Evolutionary conservation across 2,329 filamentous ascomycete genomes (phyloP), one percentile per base, ranked within the genome.

Genomic region (Aschersonia sp.): DNA sequence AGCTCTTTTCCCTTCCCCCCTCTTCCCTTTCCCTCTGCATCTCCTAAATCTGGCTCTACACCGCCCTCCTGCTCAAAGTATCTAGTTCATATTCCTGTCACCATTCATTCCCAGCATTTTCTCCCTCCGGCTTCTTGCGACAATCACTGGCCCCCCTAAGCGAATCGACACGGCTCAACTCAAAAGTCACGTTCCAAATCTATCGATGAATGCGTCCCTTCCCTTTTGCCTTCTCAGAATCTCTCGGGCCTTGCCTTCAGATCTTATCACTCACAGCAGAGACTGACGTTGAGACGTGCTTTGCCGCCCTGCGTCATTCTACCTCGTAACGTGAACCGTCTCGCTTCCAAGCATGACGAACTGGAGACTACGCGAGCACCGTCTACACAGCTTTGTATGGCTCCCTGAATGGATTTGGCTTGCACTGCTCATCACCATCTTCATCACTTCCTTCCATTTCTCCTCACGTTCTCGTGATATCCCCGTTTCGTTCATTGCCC

Each of bases 401-500:
- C 40, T 49, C 41, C 47, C 47, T 44, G 44, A 45, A 43, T 49
- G 45, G 45, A 35, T 31, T 42, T 48, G 47, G 47, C 45, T 51
- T 41, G 43, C 45, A 43, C 45, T 47, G 35, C 44, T 47, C 45
- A 30, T 47, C 29, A 42, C 10, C 43, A 43, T 50, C 7, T 12
- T 38, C 20, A 20, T 20, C 20, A 20, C 20, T 20, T 20, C 20
- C 20, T 20, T 20, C 20, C 20, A 20, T 20, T 38, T 12, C 40
- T 40, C 31, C 30, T 49, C 48, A 44, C 43, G 20, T 44, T 50
- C 52, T 12, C 48, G 51, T 47, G 51, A 56, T 29, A 50, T 53
- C 29, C 51, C 46, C 43, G 51, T 50, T 31, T 45, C 53, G 32
- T 45, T 52, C 6, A 43, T 43, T 46, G 41, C 31, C 32, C 41